These are phyloP conservation scores for Abortiporus biennis DNA, from an alignment of 1,284 basidiomycete species.

Conservation along the genomic window DNA sequence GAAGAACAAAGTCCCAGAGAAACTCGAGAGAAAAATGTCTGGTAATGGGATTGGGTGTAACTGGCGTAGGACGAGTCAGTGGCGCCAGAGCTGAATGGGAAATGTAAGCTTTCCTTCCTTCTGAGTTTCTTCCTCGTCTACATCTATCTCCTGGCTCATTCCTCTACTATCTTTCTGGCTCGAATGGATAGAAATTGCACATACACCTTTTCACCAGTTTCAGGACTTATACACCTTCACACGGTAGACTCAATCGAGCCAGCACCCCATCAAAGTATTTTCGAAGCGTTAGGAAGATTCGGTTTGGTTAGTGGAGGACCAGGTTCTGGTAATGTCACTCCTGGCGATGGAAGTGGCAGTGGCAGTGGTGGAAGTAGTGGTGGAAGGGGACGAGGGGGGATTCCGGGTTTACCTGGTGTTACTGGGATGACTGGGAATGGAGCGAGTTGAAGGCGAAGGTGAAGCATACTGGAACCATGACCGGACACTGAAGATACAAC, in stretches of 20 bases:
- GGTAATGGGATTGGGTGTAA: conserved; percentile 47
- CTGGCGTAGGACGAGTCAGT: conserved; percentile 55
- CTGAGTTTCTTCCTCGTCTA: too few species aligned
- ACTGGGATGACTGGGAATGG: too few species aligned
- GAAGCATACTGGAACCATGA: too few species aligned
- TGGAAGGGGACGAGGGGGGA: too few species aligned
- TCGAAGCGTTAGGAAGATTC: conserved; percentile 44
- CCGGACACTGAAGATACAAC: too few species aligned
- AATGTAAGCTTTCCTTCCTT: conserved; percentile 42
- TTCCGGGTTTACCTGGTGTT: too few species aligned
- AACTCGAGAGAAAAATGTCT: conserved; percentile 42
- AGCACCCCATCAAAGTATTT: conserved; percentile 64
- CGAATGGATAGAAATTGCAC: conserved; percentile 51
- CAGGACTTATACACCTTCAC: conserved; percentile 59
- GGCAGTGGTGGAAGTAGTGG: too few species aligned
- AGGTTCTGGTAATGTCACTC: too few species aligned
- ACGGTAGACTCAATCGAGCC: conserved; percentile 67
- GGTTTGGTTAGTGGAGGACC: conserved; percentile 19
- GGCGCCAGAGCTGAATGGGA: conserved; percentile 58
- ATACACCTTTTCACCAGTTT: conserved; percentile 64
- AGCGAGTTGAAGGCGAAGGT: too few species aligned
- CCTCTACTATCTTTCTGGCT: conserved; percentile 1
- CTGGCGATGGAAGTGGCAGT: too few species aligned
- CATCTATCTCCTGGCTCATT: conserved; percentile 1
- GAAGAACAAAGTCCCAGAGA: conserved; percentile 6